Base-by-base conservation (phyloP, 306 rosid species). In the Fagus sylvatica region DNA sequence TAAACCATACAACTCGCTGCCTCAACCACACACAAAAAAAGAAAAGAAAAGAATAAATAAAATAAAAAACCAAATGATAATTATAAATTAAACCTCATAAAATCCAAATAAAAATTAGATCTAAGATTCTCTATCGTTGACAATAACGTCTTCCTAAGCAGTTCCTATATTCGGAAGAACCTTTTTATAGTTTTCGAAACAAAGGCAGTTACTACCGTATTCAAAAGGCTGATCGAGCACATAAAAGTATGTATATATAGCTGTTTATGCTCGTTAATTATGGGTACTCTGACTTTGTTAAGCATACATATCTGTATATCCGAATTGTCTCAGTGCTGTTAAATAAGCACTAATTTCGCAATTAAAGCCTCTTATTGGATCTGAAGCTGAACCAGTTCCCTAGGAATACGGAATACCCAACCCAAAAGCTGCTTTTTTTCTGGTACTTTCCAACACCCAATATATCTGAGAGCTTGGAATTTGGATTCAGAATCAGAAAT, bases 311-410 rank as follows among this genome's bases (percentile, higher is more conserved):
- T 34, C 69, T 15, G 69, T 15, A 34, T 4, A 7, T 5, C 49
- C 10, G 17, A 65, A 39, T 30, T 28, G 71, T 66, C 40, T 10
- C 1, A 65, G 30, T 65, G 32, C 30, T 3, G 51, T 66, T 66
- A 66, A 17, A 39, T 16, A 7, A n/a, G 64, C 36, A 57, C 71
- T 66, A 17, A 54, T 54, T 65, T 16, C 71, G 78, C 57, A 71
- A 28, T 76, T 40, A 85, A 72, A 70, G 59, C 48, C 49, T 40
- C 61, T 69, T 60, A 73, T 80, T 77, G 81, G 89, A 87, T 85
- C 87, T 74, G 80, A 71, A 42, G 36, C 70, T 28, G 33, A 68
- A 77, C 56, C 81, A 75, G 88, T 85, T 85, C 79, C 88, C 82
- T 7, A 75, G 71, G 34, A 78, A 19, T 48, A 48, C 71, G 71